Evolutionary conservation across 2,329 filamentous ascomycete species (phyloP).

Genomic region (Botrytis squamosa): DNA sequence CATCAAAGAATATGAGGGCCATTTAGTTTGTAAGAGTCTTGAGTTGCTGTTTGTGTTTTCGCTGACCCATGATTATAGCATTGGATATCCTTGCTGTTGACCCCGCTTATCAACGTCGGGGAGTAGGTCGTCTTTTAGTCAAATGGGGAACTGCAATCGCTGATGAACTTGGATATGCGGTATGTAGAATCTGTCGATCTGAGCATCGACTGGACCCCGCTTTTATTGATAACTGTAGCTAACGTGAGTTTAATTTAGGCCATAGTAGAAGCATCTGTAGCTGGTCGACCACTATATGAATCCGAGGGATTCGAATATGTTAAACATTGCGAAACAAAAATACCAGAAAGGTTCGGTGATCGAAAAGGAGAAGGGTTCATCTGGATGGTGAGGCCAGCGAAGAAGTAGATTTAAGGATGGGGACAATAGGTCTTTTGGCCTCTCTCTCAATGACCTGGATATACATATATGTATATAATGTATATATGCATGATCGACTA

Average conservation of each 20-base stretch:
- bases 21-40: constrained; percentile 17
- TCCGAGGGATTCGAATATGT: constrained; percentile 18
- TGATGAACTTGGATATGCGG: constrained; percentile 15
- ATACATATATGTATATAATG: not conserved
- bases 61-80: constrained; percentile 7
- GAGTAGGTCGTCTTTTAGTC: constrained; percentile 8
- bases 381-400: constrained; percentile 18
- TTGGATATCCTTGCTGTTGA: constrained; percentile 18
- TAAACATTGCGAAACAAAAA: not conserved
- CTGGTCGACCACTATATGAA: constrained; percentile 1
- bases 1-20: not conserved
- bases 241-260: constrained; percentile 7
- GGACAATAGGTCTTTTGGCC: not conserved
- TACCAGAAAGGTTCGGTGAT: constrained; percentile 2
- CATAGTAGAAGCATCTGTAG: constrained; percentile 8
- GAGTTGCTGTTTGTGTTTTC: not conserved
- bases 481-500: not conserved
- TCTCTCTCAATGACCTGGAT: not conserved
- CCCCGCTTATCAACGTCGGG: constrained; percentile 10
- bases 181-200: not conserved
- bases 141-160: constrained; percentile 16
- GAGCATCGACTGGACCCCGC: not conserved
- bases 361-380: not conserved
- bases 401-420: not conserved
- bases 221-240: not conserved